Base-by-base conservation (phyloP, 2,329 filamentous ascomycete species). In the Laburnicola sp. region DNA sequence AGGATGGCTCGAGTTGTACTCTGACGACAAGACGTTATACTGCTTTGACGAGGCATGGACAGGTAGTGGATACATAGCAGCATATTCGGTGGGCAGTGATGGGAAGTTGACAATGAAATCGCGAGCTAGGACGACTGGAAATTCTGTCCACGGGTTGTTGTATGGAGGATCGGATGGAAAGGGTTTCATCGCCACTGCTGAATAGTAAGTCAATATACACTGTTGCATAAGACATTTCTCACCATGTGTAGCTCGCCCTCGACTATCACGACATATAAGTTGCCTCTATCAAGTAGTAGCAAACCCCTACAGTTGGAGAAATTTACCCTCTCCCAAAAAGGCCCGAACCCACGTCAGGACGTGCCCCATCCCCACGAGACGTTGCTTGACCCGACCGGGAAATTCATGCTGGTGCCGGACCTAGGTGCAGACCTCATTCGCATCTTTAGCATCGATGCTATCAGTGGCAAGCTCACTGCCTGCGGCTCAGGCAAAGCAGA, bases 401-500 rank as follows among this genome's bases (percentile, higher is more conserved):
- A 70, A 39, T 82, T 74, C 60, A 64, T 82, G 22, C 65, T 82
- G 2, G 73, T 75, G 6, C 76, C 78, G 0, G 80, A 83, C 53
- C 73, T 82, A 3, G 80, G 80, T 28, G 78, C 79, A 5, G 80
- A 83, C 57, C 64, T 80, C n/a, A 68, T 81, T 48, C 79, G 78
- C 57, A 73, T 82, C 57, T 81, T 80, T 70, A 67, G 66, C 62
- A 77, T 82, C 62, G 69, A 79, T 57, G 49, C 69, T 7, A 44
- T 43, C 6, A 76, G 69, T 0, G 78, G 79, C 5, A 59, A 59
- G 22, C 70, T 82, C 21, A 75, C 74, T 1, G 67, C 73, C 5
- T 79, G 77, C 53, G 60, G 73, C 2, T 64, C 75, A 1, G 74
- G 74, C 16, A 47, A 64, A 7, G 69, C 77, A 0, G 70, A 63